These are phyloP conservation scores for Colletotrichum tabaci DNA, from an alignment of 2,329 filamentous ascomycete genomes.

Conservation along the genomic window DNA sequence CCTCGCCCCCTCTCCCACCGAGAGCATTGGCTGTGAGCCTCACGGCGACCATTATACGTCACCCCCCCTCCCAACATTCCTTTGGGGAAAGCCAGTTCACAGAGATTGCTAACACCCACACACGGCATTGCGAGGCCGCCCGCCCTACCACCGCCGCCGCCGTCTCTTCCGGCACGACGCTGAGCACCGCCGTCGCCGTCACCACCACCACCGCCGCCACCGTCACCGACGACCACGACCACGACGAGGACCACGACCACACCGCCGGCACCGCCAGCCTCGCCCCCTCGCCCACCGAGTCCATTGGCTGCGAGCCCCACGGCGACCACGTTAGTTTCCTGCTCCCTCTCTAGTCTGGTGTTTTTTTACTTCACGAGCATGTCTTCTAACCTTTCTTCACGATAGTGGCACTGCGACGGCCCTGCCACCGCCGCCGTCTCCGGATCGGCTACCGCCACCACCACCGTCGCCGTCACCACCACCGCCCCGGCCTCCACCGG, in stretches of 20 bases:
- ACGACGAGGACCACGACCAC: not conserved
- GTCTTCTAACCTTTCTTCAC: conserved; percentile 39
- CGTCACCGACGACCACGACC: conserved; percentile 6
- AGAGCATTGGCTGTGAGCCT: conserved; percentile 53
- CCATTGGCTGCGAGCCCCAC: not conserved
- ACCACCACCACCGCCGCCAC: conserved; percentile 19
- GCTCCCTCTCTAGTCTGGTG: conserved; percentile 48
- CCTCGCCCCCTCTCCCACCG: conserved; percentile 53
- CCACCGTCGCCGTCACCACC: conserved; percentile 11
- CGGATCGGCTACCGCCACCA: conserved; percentile 1
- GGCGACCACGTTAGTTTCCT: not conserved
- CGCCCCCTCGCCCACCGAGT: not conserved
- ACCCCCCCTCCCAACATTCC: too few relatives aligned
- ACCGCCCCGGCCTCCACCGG: conserved; percentile 15
- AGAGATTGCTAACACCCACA: conserved; percentile 2
- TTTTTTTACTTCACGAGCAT: too few relatives aligned
- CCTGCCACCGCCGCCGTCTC: conserved; percentile 25
- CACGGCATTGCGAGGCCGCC: conserved; percentile 39
- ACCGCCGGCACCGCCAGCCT: not conserved
- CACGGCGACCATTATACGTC: conserved; percentile 56
- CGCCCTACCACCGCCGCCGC: not conserved
- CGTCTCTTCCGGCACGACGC: not conserved
- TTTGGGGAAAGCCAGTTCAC: not conserved
- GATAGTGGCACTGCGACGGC: conserved; percentile 54
- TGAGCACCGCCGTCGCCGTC: not conserved